Base-by-base conservation (phyloP, 2,329 filamentous ascomycete genomes). In the Xylaria sp. region DNA sequence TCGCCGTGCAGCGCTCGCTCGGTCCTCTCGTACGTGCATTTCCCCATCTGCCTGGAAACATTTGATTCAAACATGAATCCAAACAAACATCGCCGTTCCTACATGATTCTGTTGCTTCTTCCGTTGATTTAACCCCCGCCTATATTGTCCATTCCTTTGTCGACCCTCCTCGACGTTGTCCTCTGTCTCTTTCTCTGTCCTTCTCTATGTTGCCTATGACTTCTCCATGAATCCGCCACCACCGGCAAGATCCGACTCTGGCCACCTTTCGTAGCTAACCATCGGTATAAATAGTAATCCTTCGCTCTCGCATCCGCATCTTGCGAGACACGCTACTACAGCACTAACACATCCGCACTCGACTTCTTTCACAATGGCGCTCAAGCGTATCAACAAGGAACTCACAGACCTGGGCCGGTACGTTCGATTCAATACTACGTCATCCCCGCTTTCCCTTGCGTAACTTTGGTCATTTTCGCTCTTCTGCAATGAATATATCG, bases 381-480 rank as follows among this genome's bases (percentile, higher is more conserved):
- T 96, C 79, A 96, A 96, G 91, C 91, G 93, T 84, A 96, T 96
- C 84, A 95, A 95, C 89, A 96, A 94, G 91, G 93, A 96, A 85
- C 90, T 96, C 82, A 91, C 92, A 84, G 93, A 96, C 82, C 88
- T 96, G 84, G 93, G 93, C 86, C 92, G 93, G 93, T 95, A 91
- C 80, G 87, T 86, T 86, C 56, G 46, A 12, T 34, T 9, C 18
- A 18, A 46, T 28, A 4, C 18, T 37, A 56, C 8, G 18, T 23
- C 55, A 62, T 63, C 39, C 0, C 12, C 15, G 28, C 62, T n/a
- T 34, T 50, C 62, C n/a, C 50, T 48, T 48, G 60, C 50, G 50
- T 44, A 46, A 61, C 63, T 69, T 56, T 69, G 63, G 59, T 63
- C 63, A 61, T 67, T 62, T 67, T 52, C 66, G 64, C 71, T 67